Conservation (phyloP, 208 protist genomes). For the Leishmania amazonensis region DNA sequence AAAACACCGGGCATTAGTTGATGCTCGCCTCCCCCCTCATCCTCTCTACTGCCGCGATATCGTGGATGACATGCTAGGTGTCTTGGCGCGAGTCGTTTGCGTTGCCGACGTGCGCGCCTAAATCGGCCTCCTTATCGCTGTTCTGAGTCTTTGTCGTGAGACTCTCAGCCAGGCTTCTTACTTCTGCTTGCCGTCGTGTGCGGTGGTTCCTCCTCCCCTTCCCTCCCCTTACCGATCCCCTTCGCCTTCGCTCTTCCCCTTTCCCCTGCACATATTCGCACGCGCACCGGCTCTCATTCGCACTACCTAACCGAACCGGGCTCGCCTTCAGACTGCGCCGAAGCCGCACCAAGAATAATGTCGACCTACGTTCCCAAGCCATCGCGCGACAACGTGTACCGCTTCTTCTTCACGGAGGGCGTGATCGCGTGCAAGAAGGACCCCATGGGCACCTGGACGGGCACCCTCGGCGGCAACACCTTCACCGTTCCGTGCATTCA, state of each 20-base stretch:
- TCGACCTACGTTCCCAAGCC: constrained; percentile 73
- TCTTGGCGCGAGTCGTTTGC: neutral
- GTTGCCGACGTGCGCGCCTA: neutral
- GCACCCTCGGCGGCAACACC: constrained; percentile 75
- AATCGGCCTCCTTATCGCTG: neutral
- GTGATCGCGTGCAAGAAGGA: constrained; percentile 93
- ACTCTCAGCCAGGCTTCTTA: neutral
- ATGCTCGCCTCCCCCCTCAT: too few relatives aligned
- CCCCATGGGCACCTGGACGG: constrained; percentile 85
- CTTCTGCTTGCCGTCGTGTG: neutral
- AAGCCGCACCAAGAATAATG: neutral
- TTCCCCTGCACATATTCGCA: neutral
- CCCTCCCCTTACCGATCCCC: neutral
- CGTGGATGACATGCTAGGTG: neutral
- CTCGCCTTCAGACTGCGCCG: neutral
- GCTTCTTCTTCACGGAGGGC: constrained; percentile 93
- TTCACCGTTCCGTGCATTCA: constrained; percentile 82
- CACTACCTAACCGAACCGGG: too few relatives aligned
- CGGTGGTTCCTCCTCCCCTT: neutral
- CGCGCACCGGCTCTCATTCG: neutral
- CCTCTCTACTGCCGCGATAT: neutral
- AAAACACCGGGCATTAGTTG: neutral
- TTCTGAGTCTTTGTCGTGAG: neutral
- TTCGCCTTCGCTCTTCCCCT: neutral
- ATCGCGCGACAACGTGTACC: constrained; percentile 88